Evolutionary conservation across 2,329 filamentous ascomycete species (phyloP).

Genomic region (Emergomyces orientalis): DNA sequence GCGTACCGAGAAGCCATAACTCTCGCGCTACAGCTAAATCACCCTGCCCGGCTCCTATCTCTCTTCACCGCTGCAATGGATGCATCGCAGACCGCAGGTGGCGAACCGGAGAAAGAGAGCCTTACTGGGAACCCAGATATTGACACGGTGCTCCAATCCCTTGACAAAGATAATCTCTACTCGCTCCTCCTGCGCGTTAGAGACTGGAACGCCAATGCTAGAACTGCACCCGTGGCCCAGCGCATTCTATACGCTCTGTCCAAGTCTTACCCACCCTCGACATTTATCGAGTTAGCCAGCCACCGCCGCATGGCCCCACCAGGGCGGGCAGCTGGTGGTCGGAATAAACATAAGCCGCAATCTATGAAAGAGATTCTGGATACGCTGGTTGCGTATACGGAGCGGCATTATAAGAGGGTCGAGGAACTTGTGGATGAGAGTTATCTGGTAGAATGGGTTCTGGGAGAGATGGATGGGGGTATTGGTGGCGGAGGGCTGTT

Average conservation of each 20-base stretch:
- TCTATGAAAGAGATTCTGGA: conserved; percentile 71
- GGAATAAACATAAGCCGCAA: conserved; percentile 28
- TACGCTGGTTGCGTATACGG: conserved; percentile 81
- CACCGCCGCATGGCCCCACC: conserved; percentile 12
- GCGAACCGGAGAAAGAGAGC: conserved; percentile 19
- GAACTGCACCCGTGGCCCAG: conserved; percentile 77
- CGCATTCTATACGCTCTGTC: conserved; percentile 72
- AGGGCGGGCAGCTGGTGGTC: conserved; percentile 23
- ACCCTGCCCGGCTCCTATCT: conserved; percentile 74
- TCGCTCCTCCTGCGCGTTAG: conserved; percentile 69
- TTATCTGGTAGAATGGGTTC: conserved; percentile 85
- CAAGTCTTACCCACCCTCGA: conserved; percentile 67
- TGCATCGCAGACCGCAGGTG: conserved; percentile 27
- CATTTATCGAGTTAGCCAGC: conserved; percentile 59
- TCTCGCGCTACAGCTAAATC: conserved; percentile 84
- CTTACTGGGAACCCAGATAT: conserved; percentile 49
- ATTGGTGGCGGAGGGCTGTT: conserved; percentile 15
- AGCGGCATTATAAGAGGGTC: conserved; percentile 80
- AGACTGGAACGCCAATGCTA: conserved; percentile 96
- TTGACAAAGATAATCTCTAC: conserved; percentile 81
- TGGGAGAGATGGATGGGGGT: conserved; percentile 80
- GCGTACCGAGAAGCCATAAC: conserved; percentile 91
- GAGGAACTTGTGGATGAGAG: conserved; percentile 91
- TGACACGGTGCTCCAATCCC: conserved; percentile 68
- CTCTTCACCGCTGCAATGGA: conserved; percentile 75